Conservation (phyloP, 2,329 filamentous ascomycete genomes). For the Lizonia empirigonia region DNA sequence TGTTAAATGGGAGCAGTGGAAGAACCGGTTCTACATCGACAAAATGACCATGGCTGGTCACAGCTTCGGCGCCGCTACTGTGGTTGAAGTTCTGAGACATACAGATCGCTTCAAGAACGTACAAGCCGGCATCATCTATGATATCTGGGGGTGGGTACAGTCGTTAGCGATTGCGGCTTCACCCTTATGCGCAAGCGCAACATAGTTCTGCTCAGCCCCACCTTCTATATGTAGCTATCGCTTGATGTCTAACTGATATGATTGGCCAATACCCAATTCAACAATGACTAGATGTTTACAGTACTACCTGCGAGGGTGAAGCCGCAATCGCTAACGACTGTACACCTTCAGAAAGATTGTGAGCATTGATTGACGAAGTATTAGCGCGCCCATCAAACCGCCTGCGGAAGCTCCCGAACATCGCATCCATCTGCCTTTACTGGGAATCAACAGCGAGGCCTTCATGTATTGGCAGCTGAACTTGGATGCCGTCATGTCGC, state of each 20-base stretch:
- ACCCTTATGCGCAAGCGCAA: too few species aligned
- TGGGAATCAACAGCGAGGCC: conserved; percentile 70
- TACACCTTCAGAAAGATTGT: neutral
- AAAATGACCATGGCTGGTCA: conserved; percentile 68
- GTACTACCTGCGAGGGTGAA: too few species aligned
- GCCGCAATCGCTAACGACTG: too few species aligned
- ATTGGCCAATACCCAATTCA: too few species aligned
- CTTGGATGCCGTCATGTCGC: conserved; percentile 61
- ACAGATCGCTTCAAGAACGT: conserved; percentile 62
- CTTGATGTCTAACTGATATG: too few species aligned
- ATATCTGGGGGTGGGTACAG: conserved; percentile 64
- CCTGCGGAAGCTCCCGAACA: conserved; percentile 52
- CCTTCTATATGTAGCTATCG: too few species aligned
- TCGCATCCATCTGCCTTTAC: conserved; percentile 60
- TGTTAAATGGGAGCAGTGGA: conserved; percentile 63
- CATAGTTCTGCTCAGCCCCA: too few species aligned
- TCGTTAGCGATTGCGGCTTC: too few species aligned
- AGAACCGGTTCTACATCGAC: conserved; percentile 59
- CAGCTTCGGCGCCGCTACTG: conserved; percentile 70
- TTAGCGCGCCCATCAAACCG: conserved; percentile 54
- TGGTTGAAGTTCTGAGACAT: conserved; percentile 64
- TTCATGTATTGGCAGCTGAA: conserved; percentile 74
- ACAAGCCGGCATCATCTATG: conserved; percentile 68
- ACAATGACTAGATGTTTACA: too few species aligned
- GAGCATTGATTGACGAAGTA: conserved; percentile 12